Percentiles rank a stretch among this genome's conserved stretches.
Evolutionary conservation across 768 basidiomycete species (phyloP).

Genomic region (Clitopilus passeckerianus): DNA sequence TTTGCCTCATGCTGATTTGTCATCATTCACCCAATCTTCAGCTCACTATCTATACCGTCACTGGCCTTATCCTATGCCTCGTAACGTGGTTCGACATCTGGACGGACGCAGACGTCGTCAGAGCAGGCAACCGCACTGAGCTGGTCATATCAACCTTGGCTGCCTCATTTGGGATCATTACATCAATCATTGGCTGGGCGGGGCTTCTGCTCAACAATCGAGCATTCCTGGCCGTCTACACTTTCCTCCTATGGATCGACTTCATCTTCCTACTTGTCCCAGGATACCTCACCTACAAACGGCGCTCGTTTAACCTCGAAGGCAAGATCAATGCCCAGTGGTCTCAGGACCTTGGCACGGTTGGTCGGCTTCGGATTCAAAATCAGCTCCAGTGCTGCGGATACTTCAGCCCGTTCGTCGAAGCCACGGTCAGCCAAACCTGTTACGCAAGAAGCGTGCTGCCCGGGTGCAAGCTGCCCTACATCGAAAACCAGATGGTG

Average conservation of each 20-base stretch:
- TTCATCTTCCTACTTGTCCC: constrained; percentile 69
- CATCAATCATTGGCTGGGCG: constrained; percentile 70
- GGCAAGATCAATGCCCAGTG: constrained; percentile 78
- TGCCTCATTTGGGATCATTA: constrained; percentile 52
- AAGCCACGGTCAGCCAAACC: constrained; percentile 68
- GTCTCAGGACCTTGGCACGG: constrained; percentile 55
- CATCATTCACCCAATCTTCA: constrained; percentile 5
- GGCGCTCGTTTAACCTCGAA: constrained; percentile 71
- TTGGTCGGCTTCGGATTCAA: constrained; percentile 64
- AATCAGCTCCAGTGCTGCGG: constrained; percentile 77
- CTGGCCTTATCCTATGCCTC: constrained; percentile 59
- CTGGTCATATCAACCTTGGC: constrained; percentile 70
- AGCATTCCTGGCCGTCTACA: constrained; percentile 72
- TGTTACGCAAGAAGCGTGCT: constrained; percentile 71
- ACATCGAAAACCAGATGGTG: constrained; percentile 49
- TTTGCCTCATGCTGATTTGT: constrained; percentile 1
- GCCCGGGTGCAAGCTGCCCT: constrained; percentile 69
- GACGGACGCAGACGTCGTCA: constrained; percentile 63
- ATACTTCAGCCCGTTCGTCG: constrained; percentile 75
- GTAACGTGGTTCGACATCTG: constrained; percentile 78
- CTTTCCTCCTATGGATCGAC: constrained; percentile 72
- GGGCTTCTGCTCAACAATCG: constrained; percentile 84
- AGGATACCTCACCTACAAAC: constrained; percentile 77
- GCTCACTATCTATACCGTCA: constrained; percentile 56
- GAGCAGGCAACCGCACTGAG: constrained; percentile 63